These are phyloP conservation scores for Xylogone sp. DNA, from an alignment of 2,329 filamentous ascomycete species.

Conservation along the genomic window DNA sequence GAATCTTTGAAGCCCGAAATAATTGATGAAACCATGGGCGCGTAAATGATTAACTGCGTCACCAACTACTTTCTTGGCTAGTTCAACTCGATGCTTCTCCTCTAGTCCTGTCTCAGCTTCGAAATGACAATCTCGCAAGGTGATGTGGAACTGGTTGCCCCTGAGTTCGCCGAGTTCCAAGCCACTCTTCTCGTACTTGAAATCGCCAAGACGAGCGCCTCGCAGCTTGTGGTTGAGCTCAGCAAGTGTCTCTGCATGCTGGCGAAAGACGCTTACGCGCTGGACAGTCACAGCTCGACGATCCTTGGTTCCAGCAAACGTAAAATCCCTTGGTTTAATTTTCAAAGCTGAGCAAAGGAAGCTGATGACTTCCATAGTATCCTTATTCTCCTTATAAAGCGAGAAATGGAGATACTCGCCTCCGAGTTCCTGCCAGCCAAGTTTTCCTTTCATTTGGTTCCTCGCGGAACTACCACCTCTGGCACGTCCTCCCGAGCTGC, in stretches of 20 bases:
- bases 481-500: background rate
- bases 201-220: conserved; percentile 71
- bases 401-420: conserved; percentile 71
- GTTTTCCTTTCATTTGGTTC: conserved; percentile 31
- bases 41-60: conserved; percentile 63
- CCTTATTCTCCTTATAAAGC: conserved; percentile 74
- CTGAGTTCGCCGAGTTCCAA: conserved; percentile 78
- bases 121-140: conserved; percentile 79
- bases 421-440: conserved; percentile 62
- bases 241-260: conserved; percentile 60
- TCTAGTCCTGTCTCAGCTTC: conserved; percentile 36
- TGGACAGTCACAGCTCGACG: conserved; percentile 66
- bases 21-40: conserved; percentile 87
- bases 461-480: conserved; percentile 6
- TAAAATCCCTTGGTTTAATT: conserved; percentile 54
- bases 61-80: conserved; percentile 46
- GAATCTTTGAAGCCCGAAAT: conserved; percentile 96
- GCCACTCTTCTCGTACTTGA: conserved; percentile 66
- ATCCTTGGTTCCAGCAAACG: conserved; percentile 72
- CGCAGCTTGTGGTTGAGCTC: conserved; percentile 57
- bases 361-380: conserved; percentile 69
- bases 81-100: conserved; percentile 43
- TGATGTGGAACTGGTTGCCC: conserved; percentile 93
- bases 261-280: conserved; percentile 56
- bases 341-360: conserved; percentile 57